These are phyloP conservation scores for Clonostachys rhizophaga DNA, from an alignment of 2,329 filamentous ascomycete species.

Conservation along the genomic window DNA sequence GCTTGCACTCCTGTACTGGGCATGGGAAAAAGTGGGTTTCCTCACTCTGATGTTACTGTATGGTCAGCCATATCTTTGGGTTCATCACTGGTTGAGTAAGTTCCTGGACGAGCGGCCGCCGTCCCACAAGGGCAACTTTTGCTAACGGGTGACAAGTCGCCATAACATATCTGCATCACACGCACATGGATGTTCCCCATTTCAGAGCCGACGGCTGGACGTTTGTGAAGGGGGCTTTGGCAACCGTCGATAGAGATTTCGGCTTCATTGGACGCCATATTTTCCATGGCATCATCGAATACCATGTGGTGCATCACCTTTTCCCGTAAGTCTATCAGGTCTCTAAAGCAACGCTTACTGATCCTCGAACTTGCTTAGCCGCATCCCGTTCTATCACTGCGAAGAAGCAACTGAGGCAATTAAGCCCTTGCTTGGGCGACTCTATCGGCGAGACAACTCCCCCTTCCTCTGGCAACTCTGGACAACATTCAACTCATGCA, in stretches of 20 bases:
- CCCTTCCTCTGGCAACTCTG: slow-evolving; percentile 7
- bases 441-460: slow-evolving; percentile 59
- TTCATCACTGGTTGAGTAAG: slow-evolving; percentile 65
- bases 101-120: slow-evolving; percentile 3
- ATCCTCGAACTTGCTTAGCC: slow-evolving; percentile 7
- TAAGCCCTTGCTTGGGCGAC: slow-evolving; percentile 84
- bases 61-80: slow-evolving; percentile 62
- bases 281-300: slow-evolving; percentile 58
- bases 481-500: slow-evolving; percentile 4
- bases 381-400: slow-evolving; percentile 39
- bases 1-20: slow-evolving; percentile 43
- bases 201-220: slow-evolving; percentile 38
- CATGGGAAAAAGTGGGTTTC: slow-evolving; percentile 45
- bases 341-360: no score
- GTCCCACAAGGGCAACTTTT: not conserved
- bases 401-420: slow-evolving; percentile 57
- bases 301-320: slow-evolving; percentile 60
- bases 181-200: slow-evolving; percentile 40
- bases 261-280: slow-evolving; percentile 57
- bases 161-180: slow-evolving; percentile 74
- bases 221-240: slow-evolving; percentile 55
- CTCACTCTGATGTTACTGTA: slow-evolving; percentile 56
- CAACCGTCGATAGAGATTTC: slow-evolving; percentile 59
- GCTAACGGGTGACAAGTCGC: slow-evolving; percentile 42
- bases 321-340: slow-evolving; percentile 26